These are phyloP conservation scores for Lunularia cruciata DNA, from an alignment of 225 moss, liverwort and hornwort genomes.

Conservation along the genomic window DNA sequence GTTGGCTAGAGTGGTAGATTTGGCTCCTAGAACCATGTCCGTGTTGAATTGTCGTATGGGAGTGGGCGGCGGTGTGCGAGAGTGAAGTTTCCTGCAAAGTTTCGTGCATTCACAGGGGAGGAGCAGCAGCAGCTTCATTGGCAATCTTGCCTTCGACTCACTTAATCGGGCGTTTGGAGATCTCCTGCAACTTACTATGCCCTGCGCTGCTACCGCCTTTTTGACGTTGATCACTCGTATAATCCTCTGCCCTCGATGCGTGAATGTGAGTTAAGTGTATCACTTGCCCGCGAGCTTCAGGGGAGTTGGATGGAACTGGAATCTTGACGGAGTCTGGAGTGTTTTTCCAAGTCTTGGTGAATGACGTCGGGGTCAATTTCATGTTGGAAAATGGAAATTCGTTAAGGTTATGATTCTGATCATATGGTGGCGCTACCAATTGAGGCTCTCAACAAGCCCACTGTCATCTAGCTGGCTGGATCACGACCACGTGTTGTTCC, in stretches of 20 bases:
- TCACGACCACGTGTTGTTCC: neutral
- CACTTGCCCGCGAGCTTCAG: slow-evolving; percentile 12
- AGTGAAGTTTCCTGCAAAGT: too few relatives aligned
- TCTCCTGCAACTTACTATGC: neutral
- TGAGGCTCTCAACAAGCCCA: neutral
- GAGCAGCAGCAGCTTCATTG: neutral
- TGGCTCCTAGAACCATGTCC: neutral
- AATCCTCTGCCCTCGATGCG: neutral
- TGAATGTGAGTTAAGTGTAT: slow-evolving; percentile 5
- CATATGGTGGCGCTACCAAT: neutral
- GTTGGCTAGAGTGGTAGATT: neutral
- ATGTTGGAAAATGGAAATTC: slow-evolving; percentile 18
- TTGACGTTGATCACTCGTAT: neutral
- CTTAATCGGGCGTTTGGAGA: neutral
- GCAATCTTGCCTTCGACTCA: neutral
- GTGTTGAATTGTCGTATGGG: neutral
- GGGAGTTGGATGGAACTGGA: slow-evolving; percentile 14
- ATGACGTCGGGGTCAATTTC: slow-evolving; percentile 1
- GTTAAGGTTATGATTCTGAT: slow-evolving; percentile 9
- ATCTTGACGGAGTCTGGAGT: slow-evolving; percentile 14
- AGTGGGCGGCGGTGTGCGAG: neutral
- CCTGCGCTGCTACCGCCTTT: neutral
- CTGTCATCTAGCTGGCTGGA: neutral
- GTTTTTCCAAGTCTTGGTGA: neutral
- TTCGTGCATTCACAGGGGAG: neutral